These are phyloP conservation scores for Solanum hybrid DNA, from an alignment of 305 asterid species.

Conservation along the genomic window DNA sequence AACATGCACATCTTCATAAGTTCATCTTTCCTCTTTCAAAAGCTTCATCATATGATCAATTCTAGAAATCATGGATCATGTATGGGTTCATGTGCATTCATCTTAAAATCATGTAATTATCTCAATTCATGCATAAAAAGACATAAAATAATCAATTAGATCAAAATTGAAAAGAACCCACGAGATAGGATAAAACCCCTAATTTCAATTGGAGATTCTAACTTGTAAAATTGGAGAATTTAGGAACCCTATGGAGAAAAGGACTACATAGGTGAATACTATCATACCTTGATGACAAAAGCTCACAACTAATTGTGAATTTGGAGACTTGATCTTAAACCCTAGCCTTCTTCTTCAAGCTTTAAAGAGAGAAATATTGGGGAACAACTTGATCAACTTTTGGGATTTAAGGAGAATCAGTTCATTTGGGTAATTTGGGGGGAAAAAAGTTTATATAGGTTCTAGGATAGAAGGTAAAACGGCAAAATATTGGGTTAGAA, in stretches of 20 bases:
- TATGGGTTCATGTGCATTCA: neutral
- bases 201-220: neutral
- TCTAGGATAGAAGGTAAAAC: neutral
- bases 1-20: neutral
- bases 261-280: neutral
- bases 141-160: neutral
- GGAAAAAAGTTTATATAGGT: too few species aligned
- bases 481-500: neutral
- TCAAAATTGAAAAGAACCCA: neutral
- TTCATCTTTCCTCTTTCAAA: neutral
- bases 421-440: neutral
- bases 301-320: neutral
- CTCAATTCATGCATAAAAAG: neutral
- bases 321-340: neutral
- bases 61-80: neutral
- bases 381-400: neutral
- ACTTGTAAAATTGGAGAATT: neutral
- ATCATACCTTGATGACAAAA: neutral
- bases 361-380: neutral
- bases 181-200: neutral
- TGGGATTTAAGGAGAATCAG: neutral
- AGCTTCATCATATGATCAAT: neutral
- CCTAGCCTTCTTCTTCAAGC: neutral
- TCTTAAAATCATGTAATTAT: too few species aligned
- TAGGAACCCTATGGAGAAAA: neutral